Evolutionary conservation across 129 eudicot species (phyloP).

Genomic region (Escallonia herrerae): DNA sequence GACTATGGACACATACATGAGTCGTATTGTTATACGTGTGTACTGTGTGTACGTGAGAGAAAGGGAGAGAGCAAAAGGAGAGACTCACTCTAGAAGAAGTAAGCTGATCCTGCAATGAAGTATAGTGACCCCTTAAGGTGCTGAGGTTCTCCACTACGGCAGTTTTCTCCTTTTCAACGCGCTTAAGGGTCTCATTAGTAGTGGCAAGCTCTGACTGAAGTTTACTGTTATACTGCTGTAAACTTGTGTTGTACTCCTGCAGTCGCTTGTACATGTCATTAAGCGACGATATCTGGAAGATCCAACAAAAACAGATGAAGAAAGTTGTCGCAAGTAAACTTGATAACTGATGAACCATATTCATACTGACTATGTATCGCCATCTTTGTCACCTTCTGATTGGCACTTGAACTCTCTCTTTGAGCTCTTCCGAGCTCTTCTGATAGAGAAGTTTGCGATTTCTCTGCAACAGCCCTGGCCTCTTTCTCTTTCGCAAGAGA

Average conservation of each 20-base stretch:
- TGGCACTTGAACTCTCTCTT: slow-evolving; percentile 60
- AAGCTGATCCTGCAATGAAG: slow-evolving; percentile 69
- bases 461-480: slow-evolving; percentile 65
- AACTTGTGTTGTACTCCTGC: slow-evolving; percentile 85
- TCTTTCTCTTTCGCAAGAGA: slow-evolving; percentile 61
- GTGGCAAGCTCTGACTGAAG: slow-evolving; percentile 82
- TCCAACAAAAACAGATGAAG: not conserved
- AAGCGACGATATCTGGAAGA: slow-evolving; percentile 52
- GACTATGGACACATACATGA: not conserved
- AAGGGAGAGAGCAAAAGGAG: not conserved
- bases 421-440: slow-evolving; percentile 75
- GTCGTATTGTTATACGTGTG: too few relatives aligned
- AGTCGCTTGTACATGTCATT: slow-evolving; percentile 82
- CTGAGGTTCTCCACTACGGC: slow-evolving; percentile 71
- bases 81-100: slow-evolving; percentile 50
- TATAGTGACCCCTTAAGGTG: slow-evolving; percentile 71
- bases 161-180: slow-evolving; percentile 77
- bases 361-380: not conserved
- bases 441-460: slow-evolving; percentile 43
- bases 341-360: not conserved
- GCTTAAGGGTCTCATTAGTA: slow-evolving; percentile 67
- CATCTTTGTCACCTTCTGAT: slow-evolving; percentile 46
- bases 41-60: not conserved
- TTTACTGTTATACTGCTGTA: slow-evolving; percentile 87
- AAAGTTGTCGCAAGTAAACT: slow-evolving; percentile 2